Percentiles rank a stretch among this genome's conserved stretches.
These are phyloP conservation scores for Penicillium goetzii DNA, from an alignment of 495 filamentous ascomycete species.

Conservation along the genomic window DNA sequence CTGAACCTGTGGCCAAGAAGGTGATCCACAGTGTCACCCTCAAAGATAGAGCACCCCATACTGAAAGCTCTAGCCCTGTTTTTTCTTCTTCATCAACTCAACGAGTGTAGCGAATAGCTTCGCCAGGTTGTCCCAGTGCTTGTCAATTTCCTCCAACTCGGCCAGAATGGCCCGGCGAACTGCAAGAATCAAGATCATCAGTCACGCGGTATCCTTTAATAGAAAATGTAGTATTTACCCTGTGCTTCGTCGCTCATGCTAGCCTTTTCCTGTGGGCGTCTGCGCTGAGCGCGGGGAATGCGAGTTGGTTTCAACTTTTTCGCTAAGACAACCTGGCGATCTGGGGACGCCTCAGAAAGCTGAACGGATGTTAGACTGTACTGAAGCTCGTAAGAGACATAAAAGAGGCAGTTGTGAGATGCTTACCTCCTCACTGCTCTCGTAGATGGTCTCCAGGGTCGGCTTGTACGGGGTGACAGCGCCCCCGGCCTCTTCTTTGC, in stretches of 20 bases:
- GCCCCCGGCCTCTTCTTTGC: too few species aligned
- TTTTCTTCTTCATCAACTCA: neutral
- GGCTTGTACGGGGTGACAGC: neutral
- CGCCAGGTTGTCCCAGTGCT: neutral
- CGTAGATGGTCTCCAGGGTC: neutral
- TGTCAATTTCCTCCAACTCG: neutral
- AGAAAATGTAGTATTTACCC: neutral
- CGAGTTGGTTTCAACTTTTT: neutral
- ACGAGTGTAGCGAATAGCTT: neutral
- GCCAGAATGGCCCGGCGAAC: neutral
- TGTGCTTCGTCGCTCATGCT: neutral
- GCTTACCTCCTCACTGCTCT: neutral
- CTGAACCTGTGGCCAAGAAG: too few species aligned
- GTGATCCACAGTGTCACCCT: too few species aligned
- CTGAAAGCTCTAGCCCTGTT: neutral
- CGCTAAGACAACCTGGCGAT: neutral
- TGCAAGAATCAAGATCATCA: neutral
- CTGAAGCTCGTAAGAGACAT: neutral
- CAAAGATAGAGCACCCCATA: neutral
- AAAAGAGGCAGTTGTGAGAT: neutral
- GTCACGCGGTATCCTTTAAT: neutral
- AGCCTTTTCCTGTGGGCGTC: neutral
- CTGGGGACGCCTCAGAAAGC: neutral
- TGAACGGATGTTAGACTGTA: neutral
- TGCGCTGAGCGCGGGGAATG: neutral